A percentile compares a stretch with the other conserved stretches of the same genome.
These are phyloP conservation scores for Phyllosticta paracitricarpa DNA, from an alignment of 2,329 filamentous ascomycete genomes.

Conservation along the genomic window DNA sequence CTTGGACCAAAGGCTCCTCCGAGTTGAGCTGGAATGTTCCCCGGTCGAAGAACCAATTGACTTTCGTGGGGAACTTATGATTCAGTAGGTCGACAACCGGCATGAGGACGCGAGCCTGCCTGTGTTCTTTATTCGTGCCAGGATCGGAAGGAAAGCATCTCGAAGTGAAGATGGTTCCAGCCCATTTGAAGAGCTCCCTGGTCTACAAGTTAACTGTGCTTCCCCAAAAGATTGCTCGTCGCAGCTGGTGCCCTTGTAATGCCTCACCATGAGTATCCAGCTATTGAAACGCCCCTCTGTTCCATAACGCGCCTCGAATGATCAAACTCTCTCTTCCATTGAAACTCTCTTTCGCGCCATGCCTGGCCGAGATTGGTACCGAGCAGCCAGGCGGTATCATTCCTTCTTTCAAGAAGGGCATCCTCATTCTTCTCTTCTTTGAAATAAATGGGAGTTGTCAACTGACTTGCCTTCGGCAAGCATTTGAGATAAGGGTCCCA, in stretches of 20 bases:
- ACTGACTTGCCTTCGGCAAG: slow-evolving; percentile 20
- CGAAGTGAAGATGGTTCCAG: slow-evolving; percentile 42
- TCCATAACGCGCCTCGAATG: slow-evolving; percentile 16
- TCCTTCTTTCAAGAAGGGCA: background rate
- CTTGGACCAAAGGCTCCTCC: slow-evolving; percentile 23
- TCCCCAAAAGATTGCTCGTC: background rate
- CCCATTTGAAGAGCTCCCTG: slow-evolving; percentile 41
- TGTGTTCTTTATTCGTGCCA: slow-evolving; percentile 15
- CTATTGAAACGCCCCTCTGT: background rate
- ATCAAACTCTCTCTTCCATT: slow-evolving; percentile 29
- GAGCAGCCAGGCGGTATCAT: slow-evolving; percentile 23
- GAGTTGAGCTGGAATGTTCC: slow-evolving; percentile 31
- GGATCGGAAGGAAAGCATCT: slow-evolving; percentile 40
- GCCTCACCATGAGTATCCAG: slow-evolving; percentile 1
- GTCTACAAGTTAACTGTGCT: slow-evolving; percentile 15
- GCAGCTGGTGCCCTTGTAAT: background rate
- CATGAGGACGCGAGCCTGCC: slow-evolving; percentile 36
- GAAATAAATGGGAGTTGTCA: slow-evolving; percentile 31
- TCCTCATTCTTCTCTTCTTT: slow-evolving; percentile 14
- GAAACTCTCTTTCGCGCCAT: slow-evolving; percentile 17
- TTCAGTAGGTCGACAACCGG: slow-evolving; percentile 42
- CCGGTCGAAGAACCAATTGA: slow-evolving; percentile 37
- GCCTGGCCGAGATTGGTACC: slow-evolving; percentile 23
- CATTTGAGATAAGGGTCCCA: slow-evolving; percentile 29
- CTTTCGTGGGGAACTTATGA: slow-evolving; percentile 36